Base-by-base conservation (phyloP, 192 early-diverging fungal species). In the Lunasporangiospora selenospora region DNA sequence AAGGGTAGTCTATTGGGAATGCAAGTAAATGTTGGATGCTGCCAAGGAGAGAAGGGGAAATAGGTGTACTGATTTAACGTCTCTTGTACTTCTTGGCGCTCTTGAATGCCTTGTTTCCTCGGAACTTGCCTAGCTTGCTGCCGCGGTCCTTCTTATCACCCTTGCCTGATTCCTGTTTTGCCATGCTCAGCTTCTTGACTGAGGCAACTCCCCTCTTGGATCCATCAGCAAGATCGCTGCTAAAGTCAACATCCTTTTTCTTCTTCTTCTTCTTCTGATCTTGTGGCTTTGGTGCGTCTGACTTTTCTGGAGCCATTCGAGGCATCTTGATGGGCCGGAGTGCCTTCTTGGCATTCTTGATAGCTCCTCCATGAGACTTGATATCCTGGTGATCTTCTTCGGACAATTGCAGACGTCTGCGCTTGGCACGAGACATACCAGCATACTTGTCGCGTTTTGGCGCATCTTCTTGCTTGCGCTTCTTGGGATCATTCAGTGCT, bases 271-370 rank as follows among this genome's bases (percentile, higher is more conserved):
- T 78, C 55, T 76, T 75, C 23, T 38, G 40, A 19, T 58, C 54
- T 49, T 77, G 61, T 12, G 53, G 37, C 31, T 58, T 69, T 19
- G 67, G 39, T 1, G 53, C 39, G 19, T 15, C 29, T 6, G 36
- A 6, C 38, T 32, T 41, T 37, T 70, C 69, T 6, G 58, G 52
- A 36, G 63, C 62, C 21, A 65, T 32, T 37, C 58, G 67, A 34
- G 58, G 53, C 13, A 80, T 77, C 59, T 78, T 69, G 31, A 37
- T 54, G 10, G 78, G 76, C 53, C 61, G 62, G 39, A 75, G 56
- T 10, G 78, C 66, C 29, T 81, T 80, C 51, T 86, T 86, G 21
- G 78, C 82, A n/a, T 73, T 64, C 41, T 76, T 70, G 32, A 85
- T 80, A 8, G 79, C 71, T 18, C 75, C 76, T 21, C 50, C 23